Conservation (phyloP, 2,329 filamentous ascomycete genomes). For the Pseudodiploospora longispora region DNA sequence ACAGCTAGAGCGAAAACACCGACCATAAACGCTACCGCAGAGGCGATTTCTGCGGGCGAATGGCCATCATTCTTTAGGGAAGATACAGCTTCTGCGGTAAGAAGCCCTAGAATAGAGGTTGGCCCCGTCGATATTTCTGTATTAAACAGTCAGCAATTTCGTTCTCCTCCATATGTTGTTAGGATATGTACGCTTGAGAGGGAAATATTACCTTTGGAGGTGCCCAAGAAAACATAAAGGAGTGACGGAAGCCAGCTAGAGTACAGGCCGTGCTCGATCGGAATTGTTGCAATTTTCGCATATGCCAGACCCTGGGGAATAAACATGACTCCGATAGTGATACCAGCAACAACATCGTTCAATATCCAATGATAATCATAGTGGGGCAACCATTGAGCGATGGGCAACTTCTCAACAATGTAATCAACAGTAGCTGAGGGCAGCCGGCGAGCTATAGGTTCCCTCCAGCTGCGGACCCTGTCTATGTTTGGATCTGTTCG, state of each 20-base stretch:
- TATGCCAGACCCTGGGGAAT: conserved; percentile 56
- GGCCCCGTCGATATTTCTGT: conserved; percentile 54
- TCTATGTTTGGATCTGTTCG: conserved; percentile 20
- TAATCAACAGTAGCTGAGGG: conserved; percentile 49
- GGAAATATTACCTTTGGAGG: conserved; percentile 44
- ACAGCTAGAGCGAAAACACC: conserved; percentile 52
- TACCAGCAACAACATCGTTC: conserved; percentile 53
- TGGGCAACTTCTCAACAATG: conserved; percentile 51
- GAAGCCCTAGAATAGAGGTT: conserved; percentile 55
- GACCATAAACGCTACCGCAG: conserved; percentile 55
- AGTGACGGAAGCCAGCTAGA: conserved; percentile 51
- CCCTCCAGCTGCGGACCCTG: conserved; percentile 16
- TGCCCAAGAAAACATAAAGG: conserved; percentile 52
- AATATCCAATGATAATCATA: conserved; percentile 55
- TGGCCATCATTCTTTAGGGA: conserved; percentile 43
- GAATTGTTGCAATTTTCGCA: conserved; percentile 53
- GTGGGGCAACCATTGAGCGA: conserved; percentile 53
- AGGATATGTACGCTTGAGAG: neutral
- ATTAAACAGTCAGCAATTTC: neutral
- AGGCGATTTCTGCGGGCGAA: conserved; percentile 46
- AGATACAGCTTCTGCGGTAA: conserved; percentile 53
- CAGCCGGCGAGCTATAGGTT: conserved; percentile 22
- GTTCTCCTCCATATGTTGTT: neutral
- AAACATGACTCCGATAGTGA: conserved; percentile 52
- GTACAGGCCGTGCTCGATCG: conserved; percentile 52